Percentiles rank a stretch among this genome's conserved stretches.
Evolutionary conservation across 2,329 filamentous ascomycete genomes (phyloP).

Genomic region (Clarireedia hainanense): DNA sequence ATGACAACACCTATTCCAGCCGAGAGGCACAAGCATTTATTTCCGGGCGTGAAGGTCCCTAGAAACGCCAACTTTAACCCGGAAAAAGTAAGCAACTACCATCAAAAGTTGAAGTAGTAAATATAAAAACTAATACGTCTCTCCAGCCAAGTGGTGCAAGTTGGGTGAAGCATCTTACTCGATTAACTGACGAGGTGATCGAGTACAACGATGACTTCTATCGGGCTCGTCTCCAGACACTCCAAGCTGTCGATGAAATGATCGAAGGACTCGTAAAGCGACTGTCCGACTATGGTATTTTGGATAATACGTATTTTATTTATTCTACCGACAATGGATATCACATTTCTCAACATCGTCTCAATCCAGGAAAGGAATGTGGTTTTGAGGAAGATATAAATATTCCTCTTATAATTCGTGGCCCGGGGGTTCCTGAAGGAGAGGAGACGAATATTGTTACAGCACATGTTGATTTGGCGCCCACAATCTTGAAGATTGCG

Average conservation of each 20-base stretch:
- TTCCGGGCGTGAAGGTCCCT: slow-evolving; percentile 51
- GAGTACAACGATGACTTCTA: slow-evolving; percentile 45
- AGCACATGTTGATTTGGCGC: slow-evolving; percentile 45
- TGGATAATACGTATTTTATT: slow-evolving; percentile 48
- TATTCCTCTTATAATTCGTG: slow-evolving; percentile 48
- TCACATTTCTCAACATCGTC: slow-evolving; percentile 44
- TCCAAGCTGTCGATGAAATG: slow-evolving; percentile 49
- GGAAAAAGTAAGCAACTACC: slow-evolving; percentile 35
- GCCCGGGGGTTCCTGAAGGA: slow-evolving; percentile 43
- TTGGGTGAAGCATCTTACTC: slow-evolving; percentile 38
- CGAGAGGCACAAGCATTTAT: slow-evolving; percentile 53
- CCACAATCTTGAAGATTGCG: slow-evolving; percentile 38
- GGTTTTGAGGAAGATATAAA: slow-evolving; percentile 44
- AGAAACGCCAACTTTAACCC: slow-evolving; percentile 61
- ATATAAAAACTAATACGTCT: neutral
- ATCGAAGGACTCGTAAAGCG: slow-evolving; percentile 39
- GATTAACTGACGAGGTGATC: slow-evolving; percentile 35
- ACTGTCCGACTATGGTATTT: slow-evolving; percentile 32
- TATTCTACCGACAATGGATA: slow-evolving; percentile 50
- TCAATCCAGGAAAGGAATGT: slow-evolving; percentile 43
- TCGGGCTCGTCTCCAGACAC: slow-evolving; percentile 40
- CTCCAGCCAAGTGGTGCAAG: slow-evolving; percentile 36
- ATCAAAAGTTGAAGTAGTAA: neutral
- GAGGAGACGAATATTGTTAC: slow-evolving; percentile 36
- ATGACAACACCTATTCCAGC: slow-evolving; percentile 49